Base-by-base conservation (phyloP, 2,329 filamentous ascomycete species). In the Cladosporium sp. region DNA sequence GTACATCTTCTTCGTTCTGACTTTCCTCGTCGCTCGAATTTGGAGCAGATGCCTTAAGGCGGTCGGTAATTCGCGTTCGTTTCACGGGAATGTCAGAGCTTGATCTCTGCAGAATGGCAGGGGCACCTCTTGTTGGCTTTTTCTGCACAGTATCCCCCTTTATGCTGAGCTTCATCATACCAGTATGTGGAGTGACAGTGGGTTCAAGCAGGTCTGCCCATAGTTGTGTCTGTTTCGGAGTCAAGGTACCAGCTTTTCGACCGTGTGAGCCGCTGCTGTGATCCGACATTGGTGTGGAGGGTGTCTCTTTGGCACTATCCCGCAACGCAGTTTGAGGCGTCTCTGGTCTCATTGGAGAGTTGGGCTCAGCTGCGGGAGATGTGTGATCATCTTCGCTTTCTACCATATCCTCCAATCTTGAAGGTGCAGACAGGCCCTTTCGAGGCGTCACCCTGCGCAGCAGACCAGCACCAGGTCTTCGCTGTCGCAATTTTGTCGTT, bases 201-300 rank as follows among this genome's bases (percentile, higher is more conserved):
- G 62, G 46, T 37, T 61, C 64, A 26, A 65, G 35, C 23, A 65
- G 29, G 35, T 65, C 64, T n/a, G 56, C 69, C 75, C 75, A 78
- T 6, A 75, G 66, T 35, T 73, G 69, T 16, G 66, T 67, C 62
- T 77, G 75, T 40, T 74, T 76, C 8, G 75, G 74, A 18, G 74
- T 77, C 55, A 72, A 63, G 4, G 65, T 67, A 6, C 55, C 62
- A 50, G 40, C 11, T 11, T 44, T 56, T 29, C 29, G 61, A 29
- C 18, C 18, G 10, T 56, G 61, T 7, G 50, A 55, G 35, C n/a
- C 18, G 26, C 61, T 56, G 61, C 23, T 44, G 6, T 33, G 21
- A 5, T 26, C n/a, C 18, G 66, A 58, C 6, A 35, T 60, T 18
- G 70, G 65, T 4, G 66, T 70, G 7, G 64, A 65, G 5, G 62